Conservation (phyloP, 169 alveolate genomes). For the Plasmodium knowlesi region DNA sequence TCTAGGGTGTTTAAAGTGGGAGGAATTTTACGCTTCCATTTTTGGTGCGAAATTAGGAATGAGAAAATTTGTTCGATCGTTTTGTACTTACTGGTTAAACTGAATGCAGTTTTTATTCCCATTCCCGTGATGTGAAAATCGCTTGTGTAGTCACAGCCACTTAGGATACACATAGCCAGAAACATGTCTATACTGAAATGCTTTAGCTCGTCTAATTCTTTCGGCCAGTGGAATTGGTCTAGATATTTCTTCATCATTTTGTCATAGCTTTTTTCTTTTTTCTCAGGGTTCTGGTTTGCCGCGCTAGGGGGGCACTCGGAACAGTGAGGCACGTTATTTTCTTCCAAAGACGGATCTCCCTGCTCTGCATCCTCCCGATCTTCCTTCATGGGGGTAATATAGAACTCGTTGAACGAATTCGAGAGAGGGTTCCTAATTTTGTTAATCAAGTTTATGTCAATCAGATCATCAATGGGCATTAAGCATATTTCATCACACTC, state of each 20-base stretch:
- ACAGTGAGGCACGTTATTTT: background rate
- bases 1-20: constrained; percentile 70
- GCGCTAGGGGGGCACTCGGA: too few species aligned
- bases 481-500: constrained; percentile 79
- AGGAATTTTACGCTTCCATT: constrained; percentile 84
- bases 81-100: constrained; percentile 76
- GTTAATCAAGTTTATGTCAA: constrained; percentile 57
- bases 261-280: constrained; percentile 44
- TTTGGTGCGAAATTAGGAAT: constrained; percentile 50
- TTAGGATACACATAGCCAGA: constrained; percentile 83
- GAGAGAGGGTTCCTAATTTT: constrained; percentile 49
- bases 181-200: constrained; percentile 82
- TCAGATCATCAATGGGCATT: constrained; percentile 61
- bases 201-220: constrained; percentile 76
- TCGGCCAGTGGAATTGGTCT: constrained; percentile 62
- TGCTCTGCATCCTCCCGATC: background rate
- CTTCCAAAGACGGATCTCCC: background rate
- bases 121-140: constrained; percentile 85
- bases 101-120: constrained; percentile 85
- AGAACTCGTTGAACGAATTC: constrained; percentile 27
- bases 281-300: background rate
- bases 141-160: constrained; percentile 86
- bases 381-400: constrained; percentile 42
- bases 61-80: constrained; percentile 71
- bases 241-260: constrained; percentile 56